phyloP scores from a whole-genome alignment of 1,139 yeast genomes.

The Candida sp. region DNA sequence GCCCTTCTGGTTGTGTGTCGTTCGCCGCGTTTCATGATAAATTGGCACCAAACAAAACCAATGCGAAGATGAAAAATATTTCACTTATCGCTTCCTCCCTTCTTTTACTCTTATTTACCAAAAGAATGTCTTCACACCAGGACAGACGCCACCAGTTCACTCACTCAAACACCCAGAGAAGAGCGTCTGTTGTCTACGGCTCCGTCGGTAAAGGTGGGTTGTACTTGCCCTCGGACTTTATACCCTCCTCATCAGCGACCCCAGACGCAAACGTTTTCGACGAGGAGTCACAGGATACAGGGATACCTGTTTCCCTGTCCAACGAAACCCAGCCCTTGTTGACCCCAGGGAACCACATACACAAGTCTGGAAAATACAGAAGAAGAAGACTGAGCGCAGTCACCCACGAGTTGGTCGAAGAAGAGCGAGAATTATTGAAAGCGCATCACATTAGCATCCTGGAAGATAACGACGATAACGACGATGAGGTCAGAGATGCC shows the following conservation, averaged over 20 bases:
- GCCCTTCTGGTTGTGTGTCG: not conserved
- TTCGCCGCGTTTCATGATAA: too few species aligned
- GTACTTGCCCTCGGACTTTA: slow-evolving; percentile 55
- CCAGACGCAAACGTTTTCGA: slow-evolving; percentile 8
- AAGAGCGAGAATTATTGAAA: slow-evolving; percentile 41
- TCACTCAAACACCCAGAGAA: slow-evolving; percentile 50
- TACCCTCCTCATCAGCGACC: slow-evolving; percentile 14
- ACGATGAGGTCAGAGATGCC: slow-evolving; percentile 29
- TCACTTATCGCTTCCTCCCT: not conserved
- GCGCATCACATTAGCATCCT: slow-evolving; percentile 27
- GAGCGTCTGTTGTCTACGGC: slow-evolving; percentile 58
- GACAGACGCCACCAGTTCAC: slow-evolving; percentile 44
- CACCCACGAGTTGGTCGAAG: slow-evolving; percentile 31
- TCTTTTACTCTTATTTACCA: not conserved
- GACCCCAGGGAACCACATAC: slow-evolving; percentile 3
- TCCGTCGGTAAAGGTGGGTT: slow-evolving; percentile 59
- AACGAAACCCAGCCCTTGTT: slow-evolving; percentile 20
- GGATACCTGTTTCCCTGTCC: slow-evolving; percentile 1
- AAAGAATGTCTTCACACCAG: slow-evolving; percentile 4
- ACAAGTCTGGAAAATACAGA: slow-evolving; percentile 5
- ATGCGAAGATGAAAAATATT: not conserved
- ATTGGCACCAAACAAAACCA: not conserved
- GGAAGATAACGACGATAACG: slow-evolving; percentile 23
- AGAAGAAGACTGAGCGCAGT: slow-evolving; percentile 29
- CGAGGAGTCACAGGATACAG: slow-evolving; percentile 17